Evolutionary conservation across 1,284 basidiomycete species (phyloP), one percentile per base, ranked within the genome.

Genomic region (Psilocybe mexicana): DNA sequence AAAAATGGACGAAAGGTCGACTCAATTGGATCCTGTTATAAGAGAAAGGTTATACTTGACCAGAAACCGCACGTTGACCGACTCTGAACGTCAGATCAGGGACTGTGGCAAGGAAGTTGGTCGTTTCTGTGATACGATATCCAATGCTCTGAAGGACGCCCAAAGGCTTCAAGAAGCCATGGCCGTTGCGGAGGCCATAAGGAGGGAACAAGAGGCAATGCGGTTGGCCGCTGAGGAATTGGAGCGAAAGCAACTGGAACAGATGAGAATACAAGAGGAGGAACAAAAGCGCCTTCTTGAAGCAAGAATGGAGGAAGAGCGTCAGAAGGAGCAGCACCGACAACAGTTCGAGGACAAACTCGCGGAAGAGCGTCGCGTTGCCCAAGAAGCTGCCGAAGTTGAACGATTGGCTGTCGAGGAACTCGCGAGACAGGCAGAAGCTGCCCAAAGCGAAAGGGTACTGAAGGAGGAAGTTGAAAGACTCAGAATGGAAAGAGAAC

Each of bases 51-150:
- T 88, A 1, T 75, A 80, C 57, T 69, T 73, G 18, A 65, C 81
- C 7, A 79, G 87, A 43, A 71, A 72, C 46, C 73, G 75, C 55
- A 74, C 73, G 7, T 72, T 82, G 11, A 79, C 84, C 64, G 79
- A 84, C 61, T 71, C 75, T 1, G 81, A 86, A 61, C 60, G 73
- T n/a, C 77, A 75, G 45, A 72, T 83, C 55, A 74, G 70, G 24
- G 68, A 73, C 2, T 88, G 83, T 81, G 69, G 75, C 40, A 77
- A 81, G 54, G 76, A 74, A 55, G 62, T 77, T 6, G 70, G 72
- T 1, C 60, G 66, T 7, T 70, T 88, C 36, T 71, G 71, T 55
- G 61, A 67, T 30, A 68, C 72, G 45, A 63, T 84, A 53, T 65
- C 67, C 6, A 70, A 73, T 28, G 72, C 74, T 8, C 69, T 76